Base-by-base conservation (phyloP, 306 rosid genomes). In the Rubus idaeus region DNA sequence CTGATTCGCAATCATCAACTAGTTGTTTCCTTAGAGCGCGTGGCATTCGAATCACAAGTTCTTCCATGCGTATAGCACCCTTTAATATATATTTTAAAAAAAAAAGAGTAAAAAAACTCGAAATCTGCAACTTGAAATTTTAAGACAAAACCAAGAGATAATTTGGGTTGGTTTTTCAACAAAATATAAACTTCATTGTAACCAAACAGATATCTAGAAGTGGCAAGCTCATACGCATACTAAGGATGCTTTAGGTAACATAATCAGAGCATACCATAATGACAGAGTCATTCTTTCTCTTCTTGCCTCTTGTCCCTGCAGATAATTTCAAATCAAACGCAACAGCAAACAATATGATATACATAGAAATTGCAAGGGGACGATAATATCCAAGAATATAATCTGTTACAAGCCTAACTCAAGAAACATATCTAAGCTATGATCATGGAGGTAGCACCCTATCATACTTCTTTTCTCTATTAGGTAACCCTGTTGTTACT, bases 1-100 rank as follows among this genome's bases (percentile, higher is more conserved):
- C 74, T 61, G 87, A 90, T 82, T 90, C 96, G 61, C 89, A 85
- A 82, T 94, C 98, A 83, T 92, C 97, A 82, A 89, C 85, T 78
- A 94, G 81, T 81, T 90, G 97, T 85, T 92, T 90, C 95, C 80
- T 92, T 67, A 94, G 79, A 26, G 80, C 76, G 62, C 74, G 75
- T 21, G 97, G 96, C 68, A 94, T 90, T 76, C 88, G 96, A 77
- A 90, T 86, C 79, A 83, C 81, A 82, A 87, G 84, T 84, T 89
- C 93, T 49, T 87, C 96, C 64, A 76, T 77, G n/a, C 60, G 78
- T 69, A 76, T 56, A 0, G 4, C 77, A 53, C 66, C 58, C 52
- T 85, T 78, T 37, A 13, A 61, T 61, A 61, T 13, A n/a, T n/a
- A n/a, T n/a, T n/a, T n/a, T n/a, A 61, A 11, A 35, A 26, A 30